A percentile compares a stretch with the other conserved stretches of the same genome.
phyloP scores from a whole-genome alignment of 2,329 filamentous ascomycete genomes.

The Venturiaceae sp. region DNA sequence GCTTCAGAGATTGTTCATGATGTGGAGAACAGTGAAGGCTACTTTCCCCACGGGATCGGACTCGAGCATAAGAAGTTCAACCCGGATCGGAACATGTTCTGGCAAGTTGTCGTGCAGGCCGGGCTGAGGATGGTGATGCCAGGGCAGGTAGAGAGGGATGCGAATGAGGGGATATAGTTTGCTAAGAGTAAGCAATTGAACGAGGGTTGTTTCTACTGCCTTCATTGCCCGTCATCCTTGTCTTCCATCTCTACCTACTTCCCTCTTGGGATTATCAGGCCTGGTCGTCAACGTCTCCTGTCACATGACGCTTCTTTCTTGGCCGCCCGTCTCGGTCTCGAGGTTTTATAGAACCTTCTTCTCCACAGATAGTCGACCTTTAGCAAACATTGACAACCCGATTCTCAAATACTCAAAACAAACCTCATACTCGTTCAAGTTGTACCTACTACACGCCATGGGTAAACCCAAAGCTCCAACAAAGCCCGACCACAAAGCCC shows the following conservation, averaged over 20 bases:
- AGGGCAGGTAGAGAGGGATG: not conserved
- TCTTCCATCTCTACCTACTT: not conserved
- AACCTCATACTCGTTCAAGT: too few relatives aligned
- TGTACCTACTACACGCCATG: too few relatives aligned
- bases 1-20: slow-evolving; percentile 26
- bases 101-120: not conserved
- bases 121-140: not conserved
- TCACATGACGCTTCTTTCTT: too few relatives aligned
- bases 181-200: not conserved
- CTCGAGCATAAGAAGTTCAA: not conserved
- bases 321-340: too few relatives aligned
- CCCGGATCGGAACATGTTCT: not conserved
- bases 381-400: too few relatives aligned
- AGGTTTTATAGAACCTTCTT: too few relatives aligned
- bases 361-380: too few relatives aligned
- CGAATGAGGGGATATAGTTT: not conserved
- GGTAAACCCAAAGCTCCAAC: too few relatives aligned
- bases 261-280: too few relatives aligned
- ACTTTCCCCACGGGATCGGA: not conserved
- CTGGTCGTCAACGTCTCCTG: too few relatives aligned
- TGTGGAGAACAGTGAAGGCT: slow-evolving; percentile 15
- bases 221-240: not conserved
- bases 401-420: too few relatives aligned
- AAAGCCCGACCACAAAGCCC: too few relatives aligned
- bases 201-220: not conserved